phyloP scores from a whole-genome alignment of 2,329 filamentous ascomycete genomes.

The Botrytis cinerea region DNA sequence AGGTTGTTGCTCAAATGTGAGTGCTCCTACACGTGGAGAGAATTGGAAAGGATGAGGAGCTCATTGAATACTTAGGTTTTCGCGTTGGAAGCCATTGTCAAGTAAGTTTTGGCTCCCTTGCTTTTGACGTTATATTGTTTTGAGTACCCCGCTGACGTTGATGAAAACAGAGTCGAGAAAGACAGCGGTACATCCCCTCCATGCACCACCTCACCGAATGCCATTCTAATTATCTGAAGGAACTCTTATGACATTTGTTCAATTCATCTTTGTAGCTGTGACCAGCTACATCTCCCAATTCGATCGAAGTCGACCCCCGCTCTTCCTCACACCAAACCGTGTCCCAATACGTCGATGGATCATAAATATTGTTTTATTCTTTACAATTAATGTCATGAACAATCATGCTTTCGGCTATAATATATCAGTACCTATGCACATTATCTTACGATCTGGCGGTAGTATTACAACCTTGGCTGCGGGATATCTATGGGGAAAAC shows the following conservation, averaged over 20 bases:
- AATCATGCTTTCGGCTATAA: conserved; percentile 97
- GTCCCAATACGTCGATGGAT: conserved; percentile 85
- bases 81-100: conserved; percentile 90
- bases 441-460: conserved; percentile 91
- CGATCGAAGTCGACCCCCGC: conserved; percentile 64
- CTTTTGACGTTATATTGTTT: conserved; percentile 2
- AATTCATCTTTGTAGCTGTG: conserved; percentile 80
- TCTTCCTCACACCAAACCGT: conserved; percentile 74
- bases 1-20: conserved; percentile 90
- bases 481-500: conserved; percentile 84
- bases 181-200: conserved; percentile 66
- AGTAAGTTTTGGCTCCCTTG: conserved; percentile 57
- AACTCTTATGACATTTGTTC: conserved; percentile 84
- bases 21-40: conserved; percentile 38
- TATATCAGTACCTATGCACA: conserved; percentile 95
- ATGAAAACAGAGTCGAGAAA: conserved; percentile 68
- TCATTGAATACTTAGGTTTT: conserved; percentile 67
- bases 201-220: conserved; percentile 1
- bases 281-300: conserved; percentile 77
- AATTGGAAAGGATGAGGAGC: conserved; percentile 27
- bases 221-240: conserved; percentile 51
- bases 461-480: conserved; percentile 94
- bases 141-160: conserved; percentile 26
- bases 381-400: conserved; percentile 91
- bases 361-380: conserved; percentile 87